A percentile compares a stretch with the other conserved stretches of the same genome.
Evolutionary conservation across 2,329 filamentous ascomycete genomes (phyloP).

Genomic region (Phyllosticta citrichinensis): DNA sequence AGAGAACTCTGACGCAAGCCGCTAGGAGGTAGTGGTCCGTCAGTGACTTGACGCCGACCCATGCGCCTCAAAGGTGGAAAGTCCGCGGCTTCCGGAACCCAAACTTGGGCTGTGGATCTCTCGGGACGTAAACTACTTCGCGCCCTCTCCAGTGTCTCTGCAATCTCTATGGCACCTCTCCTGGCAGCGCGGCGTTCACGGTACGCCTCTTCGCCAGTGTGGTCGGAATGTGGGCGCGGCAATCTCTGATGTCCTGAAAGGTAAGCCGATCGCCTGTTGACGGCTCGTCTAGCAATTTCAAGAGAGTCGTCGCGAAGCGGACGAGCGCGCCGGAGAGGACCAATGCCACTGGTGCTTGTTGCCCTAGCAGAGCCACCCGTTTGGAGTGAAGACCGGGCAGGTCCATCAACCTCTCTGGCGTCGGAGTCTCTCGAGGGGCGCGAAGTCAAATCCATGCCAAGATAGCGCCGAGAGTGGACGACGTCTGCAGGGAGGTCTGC

Average conservation of each 20-base stretch:
- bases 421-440: not conserved
- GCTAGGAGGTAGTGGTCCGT: conserved; percentile 26
- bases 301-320: not conserved
- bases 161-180: not conserved
- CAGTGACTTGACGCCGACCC: conserved; percentile 27
- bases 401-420: not conserved
- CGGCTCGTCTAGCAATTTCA: no score
- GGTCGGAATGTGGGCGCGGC: not conserved
- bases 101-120: not conserved
- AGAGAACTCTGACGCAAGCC: conserved; percentile 27
- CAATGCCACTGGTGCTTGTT: not conserved
- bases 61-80: conserved; percentile 29
- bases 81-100: conserved; percentile 1
- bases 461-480: not conserved
- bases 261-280: not conserved
- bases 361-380: not conserved
- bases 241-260: no score
- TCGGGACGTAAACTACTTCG: not conserved
- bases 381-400: not conserved
- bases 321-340: not conserved
- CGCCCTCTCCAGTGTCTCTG: not conserved
- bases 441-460: not conserved
- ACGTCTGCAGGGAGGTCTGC: not conserved
- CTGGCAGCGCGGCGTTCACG: not conserved
- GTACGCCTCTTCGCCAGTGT: not conserved